Base-by-base conservation (phyloP, 225 moss, liverwort and hornwort genomes). In the Marchantia polymorpha region DNA sequence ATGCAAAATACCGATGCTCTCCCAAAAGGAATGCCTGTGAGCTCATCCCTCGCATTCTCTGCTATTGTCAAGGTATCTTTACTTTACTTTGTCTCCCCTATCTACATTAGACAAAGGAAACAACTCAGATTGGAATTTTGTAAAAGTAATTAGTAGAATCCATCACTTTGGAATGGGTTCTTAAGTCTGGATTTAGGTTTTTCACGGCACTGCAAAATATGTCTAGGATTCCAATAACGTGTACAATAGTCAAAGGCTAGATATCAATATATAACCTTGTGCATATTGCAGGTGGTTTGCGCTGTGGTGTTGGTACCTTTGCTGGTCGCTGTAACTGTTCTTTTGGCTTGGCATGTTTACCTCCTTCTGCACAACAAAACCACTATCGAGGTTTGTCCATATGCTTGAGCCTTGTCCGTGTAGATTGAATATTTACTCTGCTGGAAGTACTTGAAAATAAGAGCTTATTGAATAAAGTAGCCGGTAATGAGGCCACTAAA, bases 321-420 rank as follows among this genome's bases (percentile, higher is more conserved):
- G 23, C 86, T 96, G 77, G 78, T 94, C 81, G 92, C 96, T 64
- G 94, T 96, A 20, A 91, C 92, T 52, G 92, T 96, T 25, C 85
- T 96, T 63, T 85, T 92, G 83, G 86, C 85, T n/a, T 96, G 96
- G 96, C 96, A 96, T 81, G 82, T 96, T 7, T 87, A 90, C 82
- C 87, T 96, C 76, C 85, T 96, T 76, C 71, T 96, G 79, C 96
- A 94, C 74, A 94, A 96, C 88, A 96, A 92, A 86, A 96, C 96
- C 58, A 96, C 96, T 55, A 96, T 96, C 71, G 96, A 96, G 96
- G 96, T 96, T 69, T 70, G 17, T 61, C 31, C 31, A 73, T 80
- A 80, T 39, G 69, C 15, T 69, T 63, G 23, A 1, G 76, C 70
- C 59, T 59, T 75, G 27, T 75, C 17, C 19, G 31, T 60, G 75